phyloP scores from a whole-genome alignment of 1,284 basidiomycete species.

The Sparassis latifolia region DNA sequence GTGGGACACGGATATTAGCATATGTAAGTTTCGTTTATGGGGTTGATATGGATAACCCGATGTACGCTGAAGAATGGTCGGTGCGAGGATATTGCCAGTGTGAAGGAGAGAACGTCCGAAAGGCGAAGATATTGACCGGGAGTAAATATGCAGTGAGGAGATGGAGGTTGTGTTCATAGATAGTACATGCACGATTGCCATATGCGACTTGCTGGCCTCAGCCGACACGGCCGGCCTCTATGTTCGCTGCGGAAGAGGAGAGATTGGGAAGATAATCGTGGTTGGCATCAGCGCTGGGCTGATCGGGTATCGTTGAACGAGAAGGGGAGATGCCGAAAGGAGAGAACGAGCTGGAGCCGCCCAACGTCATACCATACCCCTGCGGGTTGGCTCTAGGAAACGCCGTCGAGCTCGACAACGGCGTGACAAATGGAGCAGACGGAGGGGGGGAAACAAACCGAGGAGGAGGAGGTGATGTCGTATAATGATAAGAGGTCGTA shows the following conservation, averaged over 20 bases:
- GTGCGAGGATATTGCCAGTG: conserved; percentile 16
- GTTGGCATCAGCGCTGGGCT: conserved; percentile 36
- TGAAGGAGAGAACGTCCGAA: conserved; percentile 37
- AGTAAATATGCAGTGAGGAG: conserved; percentile 29
- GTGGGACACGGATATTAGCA: conserved; percentile 15
- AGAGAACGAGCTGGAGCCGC: conserved; percentile 42
- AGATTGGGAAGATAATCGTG: conserved; percentile 35
- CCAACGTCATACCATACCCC: conserved; percentile 27
- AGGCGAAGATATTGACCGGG: conserved; percentile 17
- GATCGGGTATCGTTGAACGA: conserved; percentile 61
- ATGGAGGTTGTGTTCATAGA: conserved; percentile 17
- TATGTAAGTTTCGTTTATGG: conserved; percentile 20
- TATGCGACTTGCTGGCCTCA: conserved; percentile 33
- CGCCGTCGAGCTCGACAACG: conserved; percentile 26
- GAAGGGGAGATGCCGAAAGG: conserved; percentile 53
- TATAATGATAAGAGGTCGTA: conserved; percentile 38
- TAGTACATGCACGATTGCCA: conserved; percentile 18
- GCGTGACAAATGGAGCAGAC: conserved; percentile 31
- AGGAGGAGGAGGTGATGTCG: conserved; percentile 52
- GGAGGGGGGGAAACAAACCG: conserved; percentile 28
- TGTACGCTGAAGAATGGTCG: conserved; percentile 28
- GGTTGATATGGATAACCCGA: conserved; percentile 13
- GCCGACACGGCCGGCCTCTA: conserved; percentile 48
- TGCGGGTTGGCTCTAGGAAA: conserved; percentile 29
- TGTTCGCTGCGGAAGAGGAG: conserved; percentile 43